Conservation (phyloP, 2,329 filamentous ascomycete species). For the Metarhizium sp. region DNA sequence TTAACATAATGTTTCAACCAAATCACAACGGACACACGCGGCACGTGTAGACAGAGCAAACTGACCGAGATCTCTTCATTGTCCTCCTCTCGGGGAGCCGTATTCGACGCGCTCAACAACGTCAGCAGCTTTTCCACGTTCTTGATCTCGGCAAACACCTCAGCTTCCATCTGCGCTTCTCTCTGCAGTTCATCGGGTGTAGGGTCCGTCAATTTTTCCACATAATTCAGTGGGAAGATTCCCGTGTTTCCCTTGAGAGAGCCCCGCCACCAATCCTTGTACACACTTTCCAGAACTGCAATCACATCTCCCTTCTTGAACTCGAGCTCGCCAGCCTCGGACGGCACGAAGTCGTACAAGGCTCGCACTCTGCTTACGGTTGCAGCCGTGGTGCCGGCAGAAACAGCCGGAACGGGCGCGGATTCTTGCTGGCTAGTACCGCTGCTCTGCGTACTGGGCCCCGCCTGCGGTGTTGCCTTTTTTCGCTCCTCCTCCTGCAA, state of each 20-base stretch:
- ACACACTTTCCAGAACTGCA: slow-evolving; percentile 92
- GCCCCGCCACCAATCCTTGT: slow-evolving; percentile 99
- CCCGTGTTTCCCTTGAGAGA: slow-evolving; percentile 89
- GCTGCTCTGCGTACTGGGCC: slow-evolving; percentile 20
- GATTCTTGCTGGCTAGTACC: slow-evolving; percentile 30
- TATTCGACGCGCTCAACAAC: slow-evolving; percentile 77
- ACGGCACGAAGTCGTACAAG: slow-evolving; percentile 88
- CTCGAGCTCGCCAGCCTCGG: slow-evolving; percentile 86
- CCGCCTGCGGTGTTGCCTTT: slow-evolving; percentile 31
- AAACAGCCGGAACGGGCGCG: slow-evolving; percentile 43
- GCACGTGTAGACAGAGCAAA: not conserved
- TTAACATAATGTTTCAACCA: slow-evolving; percentile 19
- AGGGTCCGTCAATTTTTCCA: slow-evolving; percentile 92
- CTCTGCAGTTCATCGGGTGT: slow-evolving; percentile 89
- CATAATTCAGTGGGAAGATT: slow-evolving; percentile 97
- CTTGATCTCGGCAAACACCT: slow-evolving; percentile 57
- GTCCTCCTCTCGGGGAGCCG: slow-evolving; percentile 73
- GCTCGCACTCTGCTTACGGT: slow-evolving; percentile 92
- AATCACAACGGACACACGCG: not conserved
- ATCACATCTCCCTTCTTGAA: slow-evolving; percentile 97
- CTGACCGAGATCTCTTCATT: slow-evolving; percentile 90
- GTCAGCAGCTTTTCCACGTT: slow-evolving; percentile 67
- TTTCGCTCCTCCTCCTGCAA: slow-evolving; percentile 75
- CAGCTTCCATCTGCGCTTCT: slow-evolving; percentile 88
- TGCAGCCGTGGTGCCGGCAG: slow-evolving; percentile 84